phyloP scores from a whole-genome alignment of 495 filamentous ascomycete species.

The Physcia stellaris region DNA sequence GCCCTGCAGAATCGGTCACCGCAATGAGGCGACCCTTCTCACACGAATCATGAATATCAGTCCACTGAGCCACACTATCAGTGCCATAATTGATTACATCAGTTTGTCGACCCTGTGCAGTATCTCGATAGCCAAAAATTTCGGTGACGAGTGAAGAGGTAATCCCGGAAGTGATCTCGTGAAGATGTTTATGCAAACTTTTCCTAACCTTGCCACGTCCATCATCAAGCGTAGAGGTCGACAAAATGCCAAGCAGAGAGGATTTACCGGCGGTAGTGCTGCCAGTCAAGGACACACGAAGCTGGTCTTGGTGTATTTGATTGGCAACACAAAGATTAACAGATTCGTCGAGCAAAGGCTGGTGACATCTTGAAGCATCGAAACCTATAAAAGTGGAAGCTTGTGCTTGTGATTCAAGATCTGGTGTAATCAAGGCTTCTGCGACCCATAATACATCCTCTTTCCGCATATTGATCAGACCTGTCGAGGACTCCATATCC shows the following conservation, averaged over 20 bases:
- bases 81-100: conserved; percentile 76
- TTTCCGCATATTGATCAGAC: conserved; percentile 17
- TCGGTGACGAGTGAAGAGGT: conserved; percentile 92
- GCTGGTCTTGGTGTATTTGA: too few relatives aligned
- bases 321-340: too few relatives aligned
- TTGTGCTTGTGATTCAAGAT: conserved; percentile 31
- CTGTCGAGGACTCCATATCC: conserved; percentile 14
- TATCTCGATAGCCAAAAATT: conserved; percentile 63
- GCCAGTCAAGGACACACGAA: conserved; percentile 83
- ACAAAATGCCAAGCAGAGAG: conserved; percentile 75
- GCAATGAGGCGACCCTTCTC: conserved; percentile 66
- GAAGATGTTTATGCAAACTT: conserved; percentile 80
- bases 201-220: conserved; percentile 79
- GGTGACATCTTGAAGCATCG: not conserved
- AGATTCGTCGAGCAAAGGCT: not conserved
- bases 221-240: conserved; percentile 79
- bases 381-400: too few relatives aligned
- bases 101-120: conserved; percentile 12
- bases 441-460: conserved; percentile 67
- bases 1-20: conserved; percentile 80
- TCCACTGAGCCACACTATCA: conserved; percentile 81
- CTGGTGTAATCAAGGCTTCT: conserved; percentile 65
- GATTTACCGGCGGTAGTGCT: conserved; percentile 92
- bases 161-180: conserved; percentile 80
- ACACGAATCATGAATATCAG: conserved; percentile 75